phyloP scores from a whole-genome alignment of 2,329 filamentous ascomycete species.

The Calonectria hawksworthii region DNA sequence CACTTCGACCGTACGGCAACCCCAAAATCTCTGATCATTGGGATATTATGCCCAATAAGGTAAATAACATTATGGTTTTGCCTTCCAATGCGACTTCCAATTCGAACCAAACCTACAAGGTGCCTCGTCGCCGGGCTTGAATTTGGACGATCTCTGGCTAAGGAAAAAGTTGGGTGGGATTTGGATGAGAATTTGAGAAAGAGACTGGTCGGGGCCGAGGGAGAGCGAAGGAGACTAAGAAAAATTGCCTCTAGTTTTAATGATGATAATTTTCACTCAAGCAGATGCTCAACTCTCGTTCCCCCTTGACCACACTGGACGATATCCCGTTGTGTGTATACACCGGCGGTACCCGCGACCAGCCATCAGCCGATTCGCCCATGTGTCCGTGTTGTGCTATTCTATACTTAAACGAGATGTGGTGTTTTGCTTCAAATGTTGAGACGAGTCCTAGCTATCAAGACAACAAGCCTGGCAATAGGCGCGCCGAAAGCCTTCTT shows the following conservation, averaged over 20 bases:
- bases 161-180: neutral
- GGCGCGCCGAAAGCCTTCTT: neutral
- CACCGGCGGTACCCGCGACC: neutral
- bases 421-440: neutral
- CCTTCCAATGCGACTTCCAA: constrained; percentile 48
- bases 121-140: constrained; percentile 6
- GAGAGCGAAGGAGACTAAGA: neutral
- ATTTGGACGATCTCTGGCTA: too few species aligned
- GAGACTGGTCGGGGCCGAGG: neutral
- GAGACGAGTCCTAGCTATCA: neutral
- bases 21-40: constrained; percentile 57
- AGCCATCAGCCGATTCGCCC: too few species aligned
- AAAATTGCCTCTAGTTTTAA: too few species aligned
- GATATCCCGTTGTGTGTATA: neutral
- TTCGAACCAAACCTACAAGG: constrained; percentile 37
- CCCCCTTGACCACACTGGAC: too few species aligned
- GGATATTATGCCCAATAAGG: constrained; percentile 54
- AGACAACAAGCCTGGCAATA: neutral
- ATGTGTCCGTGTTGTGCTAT: neutral
- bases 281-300: neutral
- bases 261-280: neutral
- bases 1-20: constrained; percentile 58
- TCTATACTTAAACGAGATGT: neutral
- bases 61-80: constrained; percentile 52
- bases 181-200: neutral